A percentile compares a stretch with the other conserved stretches of the same genome.
phyloP scores from a whole-genome alignment of 73 alveolate genomes.

The Paramecium bursaria region DNA sequence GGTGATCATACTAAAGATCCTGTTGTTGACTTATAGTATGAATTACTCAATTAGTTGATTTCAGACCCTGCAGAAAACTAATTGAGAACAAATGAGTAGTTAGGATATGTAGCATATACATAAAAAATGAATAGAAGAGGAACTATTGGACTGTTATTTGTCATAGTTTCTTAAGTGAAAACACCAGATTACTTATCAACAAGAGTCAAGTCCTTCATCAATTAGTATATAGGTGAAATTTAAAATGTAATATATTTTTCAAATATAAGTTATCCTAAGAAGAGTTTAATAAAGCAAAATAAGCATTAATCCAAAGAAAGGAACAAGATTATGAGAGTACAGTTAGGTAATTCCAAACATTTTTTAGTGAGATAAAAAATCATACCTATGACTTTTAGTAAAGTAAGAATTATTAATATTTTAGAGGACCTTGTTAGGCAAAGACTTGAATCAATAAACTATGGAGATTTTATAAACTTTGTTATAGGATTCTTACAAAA shows the following conservation, averaged over 20 bases:
- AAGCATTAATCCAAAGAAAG: not conserved
- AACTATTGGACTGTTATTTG: conserved; percentile 27
- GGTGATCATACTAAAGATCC: conserved; percentile 32
- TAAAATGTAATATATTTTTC: not conserved
- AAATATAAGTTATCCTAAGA: not conserved
- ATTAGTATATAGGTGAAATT: not conserved
- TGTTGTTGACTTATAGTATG: not conserved
- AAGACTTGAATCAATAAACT: conserved; percentile 20
- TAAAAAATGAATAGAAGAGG: conserved; percentile 62
- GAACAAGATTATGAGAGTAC: conserved; percentile 22
- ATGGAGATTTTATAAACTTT: conserved; percentile 3
- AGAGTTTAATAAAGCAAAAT: conserved; percentile 16
- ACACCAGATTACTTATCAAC: conserved; percentile 28
- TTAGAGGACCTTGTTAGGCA: not conserved
- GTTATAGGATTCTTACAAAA: not conserved
- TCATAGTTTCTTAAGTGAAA: conserved; percentile 48
- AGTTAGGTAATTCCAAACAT: conserved; percentile 7
- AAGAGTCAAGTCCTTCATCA: conserved; percentile 39
- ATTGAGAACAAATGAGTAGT: conserved; percentile 64
- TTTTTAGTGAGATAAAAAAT: conserved; percentile 27
- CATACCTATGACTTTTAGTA: not conserved
- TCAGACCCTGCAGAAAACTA: conserved; percentile 53
- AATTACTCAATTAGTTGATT: conserved; percentile 7
- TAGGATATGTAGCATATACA: conserved; percentile 66
- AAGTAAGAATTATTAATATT: not conserved